These are phyloP conservation scores for Chalara sp. DNA, from an alignment of 2,329 filamentous ascomycete genomes.

Conservation along the genomic window DNA sequence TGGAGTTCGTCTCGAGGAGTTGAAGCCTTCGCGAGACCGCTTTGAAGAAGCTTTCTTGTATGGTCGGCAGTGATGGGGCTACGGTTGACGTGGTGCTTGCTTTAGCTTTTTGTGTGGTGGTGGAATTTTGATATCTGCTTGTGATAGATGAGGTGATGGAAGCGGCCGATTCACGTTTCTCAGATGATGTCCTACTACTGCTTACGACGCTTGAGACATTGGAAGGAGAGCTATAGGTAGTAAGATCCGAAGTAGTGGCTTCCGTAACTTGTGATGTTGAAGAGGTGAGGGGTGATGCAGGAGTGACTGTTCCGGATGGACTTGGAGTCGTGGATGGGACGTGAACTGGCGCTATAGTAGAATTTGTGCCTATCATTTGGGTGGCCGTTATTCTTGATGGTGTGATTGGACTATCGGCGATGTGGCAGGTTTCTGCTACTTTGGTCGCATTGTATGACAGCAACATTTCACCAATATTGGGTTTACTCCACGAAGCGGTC, in stretches of 20 bases:
- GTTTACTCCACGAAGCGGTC: constrained; percentile 12
- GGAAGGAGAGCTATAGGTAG: background rate
- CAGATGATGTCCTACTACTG: constrained; percentile 5
- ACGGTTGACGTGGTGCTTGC: constrained; percentile 33
- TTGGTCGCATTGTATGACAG: background rate
- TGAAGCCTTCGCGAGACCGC: constrained; percentile 89
- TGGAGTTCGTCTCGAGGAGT: constrained; percentile 86
- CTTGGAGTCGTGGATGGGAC: background rate
- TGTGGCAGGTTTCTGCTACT: constrained; percentile 7
- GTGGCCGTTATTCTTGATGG: background rate
- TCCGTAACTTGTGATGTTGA: background rate
- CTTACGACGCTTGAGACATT: constrained; percentile 2
- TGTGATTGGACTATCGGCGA: constrained; percentile 8
- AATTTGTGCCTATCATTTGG: background rate
- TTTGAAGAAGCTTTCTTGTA: constrained; percentile 98
- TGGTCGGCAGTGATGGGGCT: constrained; percentile 62
- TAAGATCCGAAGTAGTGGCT: background rate
- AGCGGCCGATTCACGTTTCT: constrained; percentile 4
- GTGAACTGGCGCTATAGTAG: background rate
- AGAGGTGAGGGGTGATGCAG: background rate
- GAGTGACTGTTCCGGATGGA: background rate
- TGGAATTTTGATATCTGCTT: constrained; percentile 14
- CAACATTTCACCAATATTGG: constrained; percentile 6
- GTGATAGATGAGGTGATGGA: constrained; percentile 7
- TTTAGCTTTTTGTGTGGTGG: constrained; percentile 17